A percentile compares a stretch with the other conserved stretches of the same genome.
phyloP scores from a whole-genome alignment of 179 eudicot genomes.

The Pouteria campechiana region DNA sequence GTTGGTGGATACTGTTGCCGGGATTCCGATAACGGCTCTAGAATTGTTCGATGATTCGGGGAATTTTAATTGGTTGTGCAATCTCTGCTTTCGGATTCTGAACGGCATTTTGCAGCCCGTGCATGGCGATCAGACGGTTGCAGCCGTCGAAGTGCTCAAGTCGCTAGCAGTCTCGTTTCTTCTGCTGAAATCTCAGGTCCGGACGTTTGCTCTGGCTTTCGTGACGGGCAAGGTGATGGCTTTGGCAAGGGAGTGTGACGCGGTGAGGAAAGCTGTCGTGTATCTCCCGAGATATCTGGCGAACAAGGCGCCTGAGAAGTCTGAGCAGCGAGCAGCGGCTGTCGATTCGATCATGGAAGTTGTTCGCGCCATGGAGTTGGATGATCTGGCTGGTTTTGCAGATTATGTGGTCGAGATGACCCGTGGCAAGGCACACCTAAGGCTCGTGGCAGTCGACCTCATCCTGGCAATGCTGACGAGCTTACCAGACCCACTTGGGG shows the following conservation, averaged over 20 bases:
- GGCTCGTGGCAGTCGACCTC: constrained; percentile 81
- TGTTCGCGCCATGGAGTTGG: constrained; percentile 41
- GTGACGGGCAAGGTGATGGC: constrained; percentile 44
- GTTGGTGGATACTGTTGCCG: constrained; percentile 59
- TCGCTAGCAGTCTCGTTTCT: constrained; percentile 44
- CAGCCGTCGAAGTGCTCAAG: constrained; percentile 71
- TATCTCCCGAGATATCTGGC: constrained; percentile 69
- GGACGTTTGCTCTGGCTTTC: constrained; percentile 46
- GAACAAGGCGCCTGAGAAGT: constrained; percentile 70
- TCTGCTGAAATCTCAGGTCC: constrained; percentile 42
- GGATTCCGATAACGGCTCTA: constrained; percentile 44
- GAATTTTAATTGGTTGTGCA: constrained; percentile 41
- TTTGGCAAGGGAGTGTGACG: constrained; percentile 28
- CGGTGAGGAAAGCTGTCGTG: constrained; percentile 39
- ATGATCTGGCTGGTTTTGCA: constrained; percentile 52
- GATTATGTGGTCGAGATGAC: constrained; percentile 74
- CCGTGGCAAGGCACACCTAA: constrained; percentile 60
- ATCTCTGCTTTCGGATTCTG: constrained; percentile 40
- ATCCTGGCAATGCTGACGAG: constrained; percentile 39
- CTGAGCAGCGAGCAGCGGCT: constrained; percentile 66
- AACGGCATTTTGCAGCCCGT: constrained; percentile 43
- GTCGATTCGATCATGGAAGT: constrained; percentile 76
- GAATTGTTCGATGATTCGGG: constrained; percentile 38
- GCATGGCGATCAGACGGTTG: constrained; percentile 55
- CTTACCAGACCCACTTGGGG: constrained; percentile 19